Evolutionary conservation across 2,329 filamentous ascomycete genomes (phyloP).

Genomic region (Myriangium duriaei): DNA sequence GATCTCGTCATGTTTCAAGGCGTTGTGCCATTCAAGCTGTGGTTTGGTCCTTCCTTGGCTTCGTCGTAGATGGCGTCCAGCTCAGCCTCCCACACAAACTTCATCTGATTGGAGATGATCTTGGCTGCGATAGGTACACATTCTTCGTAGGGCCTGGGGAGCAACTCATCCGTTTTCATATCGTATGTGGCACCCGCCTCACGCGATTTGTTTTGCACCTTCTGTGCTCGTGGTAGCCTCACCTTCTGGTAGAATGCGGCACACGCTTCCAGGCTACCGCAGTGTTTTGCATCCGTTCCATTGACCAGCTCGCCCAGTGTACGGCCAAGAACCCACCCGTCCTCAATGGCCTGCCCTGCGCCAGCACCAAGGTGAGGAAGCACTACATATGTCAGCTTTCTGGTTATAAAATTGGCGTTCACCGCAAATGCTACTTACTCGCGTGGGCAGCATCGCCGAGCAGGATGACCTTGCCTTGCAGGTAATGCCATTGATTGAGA

Average conservation of each 20-base stretch:
- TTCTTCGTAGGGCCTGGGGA: constrained; percentile 25
- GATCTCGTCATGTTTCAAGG: no score
- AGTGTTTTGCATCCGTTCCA: constrained; percentile 7
- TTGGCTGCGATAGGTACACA: constrained; percentile 23
- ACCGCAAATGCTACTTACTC: constrained; percentile 15
- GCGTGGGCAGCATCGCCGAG: constrained; percentile 53
- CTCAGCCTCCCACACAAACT: constrained; percentile 28
- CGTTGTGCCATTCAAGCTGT: background rate
- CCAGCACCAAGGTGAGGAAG: constrained; percentile 40
- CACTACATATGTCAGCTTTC: constrained; percentile 15
- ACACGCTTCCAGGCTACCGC: constrained; percentile 15
- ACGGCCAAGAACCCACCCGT: constrained; percentile 33
- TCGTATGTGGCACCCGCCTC: constrained; percentile 25
- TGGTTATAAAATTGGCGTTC: background rate
- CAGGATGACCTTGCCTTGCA: constrained; percentile 31
- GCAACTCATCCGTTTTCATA: constrained; percentile 24
- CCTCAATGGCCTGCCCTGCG: constrained; percentile 34
- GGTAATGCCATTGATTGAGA: constrained; percentile 30
- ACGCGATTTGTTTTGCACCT: constrained; percentile 21
- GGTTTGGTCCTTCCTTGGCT: constrained; percentile 11
- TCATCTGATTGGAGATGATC: constrained; percentile 23
- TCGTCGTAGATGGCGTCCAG: constrained; percentile 20
- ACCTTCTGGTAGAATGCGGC: constrained; percentile 25
- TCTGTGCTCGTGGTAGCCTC: constrained; percentile 24
- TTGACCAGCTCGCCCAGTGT: constrained; percentile 21